Base-by-base conservation (phyloP, 2,329 filamentous ascomycete genomes). In the Esteya vermicola region DNA sequence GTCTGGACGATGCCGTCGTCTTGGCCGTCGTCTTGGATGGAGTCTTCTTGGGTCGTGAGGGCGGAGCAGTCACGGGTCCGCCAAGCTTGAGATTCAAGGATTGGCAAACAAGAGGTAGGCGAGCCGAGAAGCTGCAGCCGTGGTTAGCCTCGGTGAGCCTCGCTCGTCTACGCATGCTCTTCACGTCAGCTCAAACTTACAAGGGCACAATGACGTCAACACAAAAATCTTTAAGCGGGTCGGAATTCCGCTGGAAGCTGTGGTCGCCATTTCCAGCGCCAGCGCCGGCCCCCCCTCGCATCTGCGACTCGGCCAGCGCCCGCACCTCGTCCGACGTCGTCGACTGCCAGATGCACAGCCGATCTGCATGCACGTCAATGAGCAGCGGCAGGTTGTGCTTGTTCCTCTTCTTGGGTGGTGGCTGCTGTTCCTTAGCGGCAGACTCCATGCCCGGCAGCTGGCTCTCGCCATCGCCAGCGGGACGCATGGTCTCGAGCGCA, bases 301-400 rank as follows among this genome's bases (percentile, higher is more conserved):
- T 46, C 45, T 72, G 68, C 1, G 67, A 63, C 40, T 72, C 68
- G 33, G 67, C 64, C 14, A 69, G 50, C 13, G 70, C 52, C 28
- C 64, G 60, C 43, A 70, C 57, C 40, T 75, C 70, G 46, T 81
- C 72, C 19, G 75, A 61, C 27, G 77, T 75, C 8, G 83, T 78
- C 4, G 82, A 85, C 52, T 88, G 81, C 83, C 83, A 89, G 44
- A 91, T 91, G 50, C 80, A 85, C 20, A 91, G 62, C 35, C 81
- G 76, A 55, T 91, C 84, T 8, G 84, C 72, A 38, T 86, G 72
- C 1, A 85, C 64, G 51, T 89, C 83, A 5, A 86, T 63, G 18
- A 84, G 64, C 8, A 76, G 60, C 1, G 69, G 67, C 7, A 84
- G 60, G 48, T 85, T 76, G 47, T 80, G 72, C 41, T 72, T 73